Evolutionary conservation across 139 green algal species (phyloP), one percentile per base, ranked within the genome.

Genomic region (Chlamydomonas applanata): DNA sequence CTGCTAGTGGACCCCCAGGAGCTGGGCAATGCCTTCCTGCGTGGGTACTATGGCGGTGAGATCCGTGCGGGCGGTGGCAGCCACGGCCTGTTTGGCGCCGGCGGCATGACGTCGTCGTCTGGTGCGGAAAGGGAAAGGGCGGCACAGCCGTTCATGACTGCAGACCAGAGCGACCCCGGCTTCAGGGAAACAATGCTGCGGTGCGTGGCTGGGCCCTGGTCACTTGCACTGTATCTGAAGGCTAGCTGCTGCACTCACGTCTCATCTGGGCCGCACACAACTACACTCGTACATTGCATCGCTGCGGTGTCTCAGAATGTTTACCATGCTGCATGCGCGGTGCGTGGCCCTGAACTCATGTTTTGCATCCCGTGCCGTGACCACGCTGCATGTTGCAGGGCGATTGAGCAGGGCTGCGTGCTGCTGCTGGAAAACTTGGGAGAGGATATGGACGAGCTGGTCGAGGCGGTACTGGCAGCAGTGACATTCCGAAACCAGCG

Each of bases 361-460:
- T 34, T 9, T 16, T 65, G 57, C 57, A 49, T 49, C 40, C n/a
- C n/a, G n/a, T n/a, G n/a, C n/a, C n/a, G n/a, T n/a, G n/a, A n/a
- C n/a, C n/a, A n/a, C n/a, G 46, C 46, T 24, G 14, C 46, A 24
- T 14, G n/a, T 32, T 16, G 2, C 77, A 83, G 77, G 61, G 73
- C 73, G n/a, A 80, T 85, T 45, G 79, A 85, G 70, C 78, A 14
- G 5, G 79, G 79, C 53, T 30, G 62, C 22, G 70, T 79, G 49
- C 74, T 85, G 71, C 63, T 85, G 56, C 44, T 85, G 13, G 79
- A 85, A 64, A 85, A 85, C 71, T 65, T 85, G 29, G 79, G 78
- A 16, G 79, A 85, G 22, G 74, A 81, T 64, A 81, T 81, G 74
- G 79, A 81, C 67, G 79, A 85, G 63, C 54, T 81, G n/a, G 81